Conservation (phyloP, 441 rosid species). For the Pelargonium fulgidum region DNA sequence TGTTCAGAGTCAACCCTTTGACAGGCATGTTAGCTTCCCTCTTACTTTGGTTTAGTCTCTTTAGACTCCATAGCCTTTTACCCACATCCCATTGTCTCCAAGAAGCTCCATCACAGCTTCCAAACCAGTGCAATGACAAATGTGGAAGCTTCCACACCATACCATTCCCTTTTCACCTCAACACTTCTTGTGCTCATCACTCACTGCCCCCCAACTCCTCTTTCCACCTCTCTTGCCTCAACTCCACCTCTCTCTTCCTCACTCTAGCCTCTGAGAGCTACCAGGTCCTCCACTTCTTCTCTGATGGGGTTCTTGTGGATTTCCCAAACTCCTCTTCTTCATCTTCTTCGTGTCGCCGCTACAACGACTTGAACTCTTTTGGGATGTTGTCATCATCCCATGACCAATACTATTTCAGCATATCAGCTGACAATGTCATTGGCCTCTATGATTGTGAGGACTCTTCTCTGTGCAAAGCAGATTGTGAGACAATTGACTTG, state of each 20-base stretch:
- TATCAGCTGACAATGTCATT: slow-evolving; percentile 59
- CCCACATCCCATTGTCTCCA: slow-evolving; percentile 29
- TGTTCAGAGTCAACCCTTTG: slow-evolving; percentile 18
- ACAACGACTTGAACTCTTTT: slow-evolving; percentile 53
- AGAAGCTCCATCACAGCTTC: slow-evolving; percentile 15
- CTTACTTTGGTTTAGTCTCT: slow-evolving; percentile 33
- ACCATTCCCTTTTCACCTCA: slow-evolving; percentile 62
- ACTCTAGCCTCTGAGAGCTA: slow-evolving; percentile 38
- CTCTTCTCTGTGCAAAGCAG: slow-evolving; percentile 63
- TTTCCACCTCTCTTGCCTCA: slow-evolving; percentile 55
- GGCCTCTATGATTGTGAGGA: slow-evolving; percentile 81
- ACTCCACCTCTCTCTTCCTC: slow-evolving; percentile 53
- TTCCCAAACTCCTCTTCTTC: slow-evolving; percentile 48
- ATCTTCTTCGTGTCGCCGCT: slow-evolving; percentile 36
- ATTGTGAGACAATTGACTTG: slow-evolving; percentile 56
- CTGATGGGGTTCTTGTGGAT: slow-evolving; percentile 62
- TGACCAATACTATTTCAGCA: slow-evolving; percentile 39
- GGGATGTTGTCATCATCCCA: slow-evolving; percentile 24
- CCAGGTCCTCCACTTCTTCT: slow-evolving; percentile 51
- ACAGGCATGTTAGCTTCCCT: slow-evolving; percentile 28
- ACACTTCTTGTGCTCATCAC: slow-evolving; percentile 29
- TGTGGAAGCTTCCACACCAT: slow-evolving; percentile 48
- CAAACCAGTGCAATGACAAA: slow-evolving; percentile 37
- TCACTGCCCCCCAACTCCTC: slow-evolving; percentile 25
- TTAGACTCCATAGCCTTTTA: slow-evolving; percentile 28